phyloP scores from a whole-genome alignment of 148 eudicot species.

The Rhododendron kiyosumense region DNA sequence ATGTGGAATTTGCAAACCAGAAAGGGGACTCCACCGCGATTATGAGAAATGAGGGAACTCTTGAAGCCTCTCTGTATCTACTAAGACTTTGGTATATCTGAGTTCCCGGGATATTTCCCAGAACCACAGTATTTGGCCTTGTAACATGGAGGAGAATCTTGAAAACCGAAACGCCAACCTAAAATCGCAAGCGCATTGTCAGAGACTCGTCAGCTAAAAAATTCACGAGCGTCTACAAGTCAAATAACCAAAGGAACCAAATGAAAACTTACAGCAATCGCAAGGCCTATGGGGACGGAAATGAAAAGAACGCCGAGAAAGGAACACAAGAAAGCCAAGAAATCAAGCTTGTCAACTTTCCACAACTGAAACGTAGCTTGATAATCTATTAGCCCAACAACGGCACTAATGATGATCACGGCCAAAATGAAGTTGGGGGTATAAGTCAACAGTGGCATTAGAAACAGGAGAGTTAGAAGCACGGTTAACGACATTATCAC shows the following conservation, averaged over 20 bases:
- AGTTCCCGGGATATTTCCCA: slow-evolving; percentile 82
- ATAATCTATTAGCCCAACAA: slow-evolving; percentile 75
- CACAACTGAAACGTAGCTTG: slow-evolving; percentile 57
- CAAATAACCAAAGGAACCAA: neutral
- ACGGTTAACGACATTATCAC: slow-evolving; percentile 78
- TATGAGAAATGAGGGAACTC: slow-evolving; percentile 73
- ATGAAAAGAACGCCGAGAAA: slow-evolving; percentile 85
- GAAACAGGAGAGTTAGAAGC: slow-evolving; percentile 73
- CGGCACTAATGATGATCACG: slow-evolving; percentile 90
- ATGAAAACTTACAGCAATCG: slow-evolving; percentile 62
- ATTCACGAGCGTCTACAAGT: neutral
- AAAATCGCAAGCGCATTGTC: slow-evolving; percentile 9
- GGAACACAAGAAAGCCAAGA: slow-evolving; percentile 66
- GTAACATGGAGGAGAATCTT: slow-evolving; percentile 82
- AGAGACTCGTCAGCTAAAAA: too few species aligned
- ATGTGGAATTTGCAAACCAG: slow-evolving; percentile 80
- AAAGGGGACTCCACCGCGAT: slow-evolving; percentile 74
- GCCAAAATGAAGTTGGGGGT: slow-evolving; percentile 79
- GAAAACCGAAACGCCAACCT: slow-evolving; percentile 86
- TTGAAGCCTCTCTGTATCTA: slow-evolving; percentile 66
- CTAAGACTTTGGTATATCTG: slow-evolving; percentile 54
- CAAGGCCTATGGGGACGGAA: slow-evolving; percentile 81
- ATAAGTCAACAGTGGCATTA: slow-evolving; percentile 79
- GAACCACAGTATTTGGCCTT: slow-evolving; percentile 63
- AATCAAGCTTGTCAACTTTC: slow-evolving; percentile 90